Percentiles rank a stretch among this genome's conserved stretches.
These are phyloP conservation scores for Cordyceps fumosorosea DNA, from an alignment of 2,329 filamentous ascomycete genomes.

Conservation along the genomic window DNA sequence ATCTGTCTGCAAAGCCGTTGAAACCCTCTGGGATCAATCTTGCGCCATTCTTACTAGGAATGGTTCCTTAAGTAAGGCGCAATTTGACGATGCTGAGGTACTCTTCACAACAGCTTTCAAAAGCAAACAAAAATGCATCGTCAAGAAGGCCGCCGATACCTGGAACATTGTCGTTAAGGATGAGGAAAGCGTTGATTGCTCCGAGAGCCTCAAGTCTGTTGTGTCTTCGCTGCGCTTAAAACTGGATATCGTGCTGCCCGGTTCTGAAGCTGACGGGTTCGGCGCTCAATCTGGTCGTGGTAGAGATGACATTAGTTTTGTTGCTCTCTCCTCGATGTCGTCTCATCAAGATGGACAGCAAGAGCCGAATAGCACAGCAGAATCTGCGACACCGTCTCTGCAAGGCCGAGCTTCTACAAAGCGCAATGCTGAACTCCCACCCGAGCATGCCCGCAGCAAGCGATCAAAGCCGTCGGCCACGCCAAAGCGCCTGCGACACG, in stretches of 20 bases:
- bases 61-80: slow-evolving; percentile 31
- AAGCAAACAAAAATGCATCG: slow-evolving; percentile 51
- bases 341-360: slow-evolving; percentile 20
- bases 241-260: slow-evolving; percentile 40
- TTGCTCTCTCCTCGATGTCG: slow-evolving; percentile 26
- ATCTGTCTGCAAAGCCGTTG: slow-evolving; percentile 35
- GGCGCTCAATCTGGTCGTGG: slow-evolving; percentile 35
- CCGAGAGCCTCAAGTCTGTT: slow-evolving; percentile 53
- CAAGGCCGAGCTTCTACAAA: slow-evolving; percentile 18
- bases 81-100: slow-evolving; percentile 47
- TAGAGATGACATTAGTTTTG: slow-evolving; percentile 37
- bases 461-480: slow-evolving; percentile 28
- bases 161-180: slow-evolving; percentile 69
- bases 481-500: slow-evolving; percentile 58
- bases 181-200: slow-evolving; percentile 55
- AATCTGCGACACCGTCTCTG: slow-evolving; percentile 15
- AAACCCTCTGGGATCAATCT: slow-evolving; percentile 43
- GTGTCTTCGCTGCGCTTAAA: slow-evolving; percentile 54
- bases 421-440: background rate
- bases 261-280: slow-evolving; percentile 33
- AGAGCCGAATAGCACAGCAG: background rate
- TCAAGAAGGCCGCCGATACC: slow-evolving; percentile 39
- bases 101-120: slow-evolving; percentile 50
- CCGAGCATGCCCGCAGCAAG: background rate
- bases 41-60: slow-evolving; percentile 32